phyloP scores from a whole-genome alignment of 2,329 filamentous ascomycete genomes.

The Tolypocladium album region DNA sequence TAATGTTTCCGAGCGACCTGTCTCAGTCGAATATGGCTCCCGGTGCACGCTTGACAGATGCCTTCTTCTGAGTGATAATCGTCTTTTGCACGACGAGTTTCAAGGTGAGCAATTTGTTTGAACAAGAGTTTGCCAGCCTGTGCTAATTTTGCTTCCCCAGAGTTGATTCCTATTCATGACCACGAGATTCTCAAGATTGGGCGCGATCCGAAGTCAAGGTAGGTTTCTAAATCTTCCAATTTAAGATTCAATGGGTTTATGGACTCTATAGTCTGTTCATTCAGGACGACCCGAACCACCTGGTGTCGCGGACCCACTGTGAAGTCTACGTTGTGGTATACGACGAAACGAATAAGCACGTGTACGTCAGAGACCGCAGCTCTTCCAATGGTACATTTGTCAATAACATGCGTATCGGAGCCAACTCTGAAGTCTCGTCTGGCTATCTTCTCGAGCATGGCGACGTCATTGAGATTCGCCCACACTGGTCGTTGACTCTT shows the following conservation, averaged over 20 bases:
- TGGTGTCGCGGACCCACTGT: conserved; percentile 42
- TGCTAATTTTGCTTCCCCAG: conserved; percentile 4
- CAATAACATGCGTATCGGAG: conserved; percentile 33
- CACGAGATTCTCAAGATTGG: conserved; percentile 23
- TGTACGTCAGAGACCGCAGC: conserved; percentile 46
- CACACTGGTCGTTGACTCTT: conserved; percentile 26
- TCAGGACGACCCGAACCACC: conserved; percentile 19
- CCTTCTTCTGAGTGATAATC: conserved; percentile 1
- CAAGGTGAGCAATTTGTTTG: not conserved
- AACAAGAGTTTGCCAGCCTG: not conserved
- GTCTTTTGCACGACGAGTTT: not conserved
- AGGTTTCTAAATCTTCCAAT: not conserved
- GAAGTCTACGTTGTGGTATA: conserved; percentile 45
- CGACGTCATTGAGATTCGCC: conserved; percentile 34
- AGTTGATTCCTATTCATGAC: conserved; percentile 17
- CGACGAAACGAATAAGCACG: conserved; percentile 28
- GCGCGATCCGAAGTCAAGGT: conserved; percentile 23
- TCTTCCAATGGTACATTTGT: conserved; percentile 44
- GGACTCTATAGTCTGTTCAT: conserved; percentile 26
- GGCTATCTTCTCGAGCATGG: conserved; percentile 38
- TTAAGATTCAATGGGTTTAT: not conserved
- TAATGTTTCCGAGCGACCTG: not conserved
- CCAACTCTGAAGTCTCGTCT: conserved; percentile 21
- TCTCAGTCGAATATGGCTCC: no score
- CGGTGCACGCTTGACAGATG: not conserved